phyloP scores from a whole-genome alignment of 495 filamentous ascomycete species.

The Penicillium waksmanii region DNA sequence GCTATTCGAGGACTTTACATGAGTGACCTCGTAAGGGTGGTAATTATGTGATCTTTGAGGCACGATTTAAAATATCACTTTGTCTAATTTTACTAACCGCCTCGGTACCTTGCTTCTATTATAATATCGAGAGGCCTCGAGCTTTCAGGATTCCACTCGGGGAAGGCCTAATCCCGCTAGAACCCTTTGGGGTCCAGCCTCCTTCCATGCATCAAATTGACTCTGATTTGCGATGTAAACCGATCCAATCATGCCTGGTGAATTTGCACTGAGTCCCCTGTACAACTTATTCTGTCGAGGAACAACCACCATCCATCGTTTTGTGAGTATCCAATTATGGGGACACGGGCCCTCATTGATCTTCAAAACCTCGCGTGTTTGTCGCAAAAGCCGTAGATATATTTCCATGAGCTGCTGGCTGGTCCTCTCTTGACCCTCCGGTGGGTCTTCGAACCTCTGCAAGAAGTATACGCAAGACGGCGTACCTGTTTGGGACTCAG shows the following conservation, averaged over 20 bases:
- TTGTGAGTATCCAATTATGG: slow-evolving; percentile 46
- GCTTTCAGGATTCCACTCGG: background rate
- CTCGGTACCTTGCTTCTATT: no score
- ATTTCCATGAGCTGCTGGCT: slow-evolving; percentile 10
- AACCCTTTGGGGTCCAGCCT: slow-evolving; percentile 25
- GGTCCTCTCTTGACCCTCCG: slow-evolving; percentile 3
- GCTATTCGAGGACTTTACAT: no score
- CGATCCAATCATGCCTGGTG: slow-evolving; percentile 45
- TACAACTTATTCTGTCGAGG: slow-evolving; percentile 31
- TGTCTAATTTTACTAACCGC: no score
- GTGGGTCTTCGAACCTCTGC: slow-evolving; percentile 7
- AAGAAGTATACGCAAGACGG: slow-evolving; percentile 15
- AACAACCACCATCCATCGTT: slow-evolving; percentile 44
- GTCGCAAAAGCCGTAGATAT: slow-evolving; percentile 30
- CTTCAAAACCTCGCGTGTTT: slow-evolving; percentile 24
- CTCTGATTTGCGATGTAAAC: slow-evolving; percentile 37
- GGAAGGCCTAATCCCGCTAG: slow-evolving; percentile 29
- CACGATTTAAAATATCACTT: no score
- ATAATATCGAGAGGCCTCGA: no score
- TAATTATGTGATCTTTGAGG: no score
- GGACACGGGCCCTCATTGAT: slow-evolving; percentile 22
- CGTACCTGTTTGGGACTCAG: background rate
- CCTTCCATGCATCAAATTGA: slow-evolving; percentile 35
- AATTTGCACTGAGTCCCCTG: slow-evolving; percentile 36
- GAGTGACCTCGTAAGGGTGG: no score